phyloP scores from a whole-genome alignment of 176 grass and related monocot species.

The Eleusine indica region DNA sequence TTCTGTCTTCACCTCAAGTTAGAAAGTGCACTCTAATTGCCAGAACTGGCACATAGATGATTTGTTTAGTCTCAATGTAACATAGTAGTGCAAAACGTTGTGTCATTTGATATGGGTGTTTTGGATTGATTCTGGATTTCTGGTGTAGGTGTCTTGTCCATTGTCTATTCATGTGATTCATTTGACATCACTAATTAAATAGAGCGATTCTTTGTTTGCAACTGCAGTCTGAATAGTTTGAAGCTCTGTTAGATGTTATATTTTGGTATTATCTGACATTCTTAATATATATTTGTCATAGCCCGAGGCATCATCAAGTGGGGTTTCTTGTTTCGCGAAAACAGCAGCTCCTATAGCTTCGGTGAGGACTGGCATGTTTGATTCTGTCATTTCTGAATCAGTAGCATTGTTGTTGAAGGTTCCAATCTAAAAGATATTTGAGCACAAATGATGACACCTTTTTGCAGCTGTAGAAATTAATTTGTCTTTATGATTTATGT shows the following conservation, averaged over 20 bases:
- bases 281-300: slow-evolving; percentile 30
- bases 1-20: no score
- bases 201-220: no score
- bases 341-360: slow-evolving; percentile 50
- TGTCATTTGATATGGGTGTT: no score
- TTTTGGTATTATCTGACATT: slow-evolving; percentile 23
- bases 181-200: no score
- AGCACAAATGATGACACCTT: not conserved
- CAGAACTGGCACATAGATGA: no score
- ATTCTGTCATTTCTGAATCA: not conserved
- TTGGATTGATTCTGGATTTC: no score
- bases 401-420: not conserved
- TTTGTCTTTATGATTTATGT: no score
- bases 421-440: not conserved
- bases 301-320: slow-evolving; percentile 66
- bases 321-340: slow-evolving; percentile 59
- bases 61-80: no score
- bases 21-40: no score
- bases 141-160: no score
- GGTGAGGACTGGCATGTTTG: slow-evolving; percentile 29
- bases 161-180: not conserved
- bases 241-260: slow-evolving; percentile 2
- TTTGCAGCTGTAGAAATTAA: no score
- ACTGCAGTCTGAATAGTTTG: not conserved
- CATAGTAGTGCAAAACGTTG: no score